Conservation (phyloP, 306 rosid species). For the peach (Prunus persica) region DNA sequence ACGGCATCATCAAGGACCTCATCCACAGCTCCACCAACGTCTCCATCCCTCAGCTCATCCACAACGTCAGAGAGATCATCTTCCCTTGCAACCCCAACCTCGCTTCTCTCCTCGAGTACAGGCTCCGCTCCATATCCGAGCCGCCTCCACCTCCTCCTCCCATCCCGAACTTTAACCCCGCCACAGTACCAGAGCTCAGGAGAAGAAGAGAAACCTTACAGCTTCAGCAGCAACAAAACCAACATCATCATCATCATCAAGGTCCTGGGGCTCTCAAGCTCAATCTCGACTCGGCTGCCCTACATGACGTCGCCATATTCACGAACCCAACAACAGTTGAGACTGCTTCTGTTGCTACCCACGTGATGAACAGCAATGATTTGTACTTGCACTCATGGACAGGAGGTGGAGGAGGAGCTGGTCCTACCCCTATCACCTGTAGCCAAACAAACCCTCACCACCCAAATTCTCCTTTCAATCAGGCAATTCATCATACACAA, state of each 20-base stretch:
- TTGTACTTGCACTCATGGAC: slow-evolving; percentile 53
- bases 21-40: slow-evolving; percentile 70
- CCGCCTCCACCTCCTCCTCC: slow-evolving; percentile 9
- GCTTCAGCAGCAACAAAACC: slow-evolving; percentile 9
- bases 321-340: background rate
- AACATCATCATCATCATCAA: background rate
- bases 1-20: slow-evolving; percentile 79
- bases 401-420: slow-evolving; percentile 32
- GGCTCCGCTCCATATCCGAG: slow-evolving; percentile 62
- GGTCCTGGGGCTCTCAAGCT: slow-evolving; percentile 19
- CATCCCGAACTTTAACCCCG: slow-evolving; percentile 17
- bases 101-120: slow-evolving; percentile 79
- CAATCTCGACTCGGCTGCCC: slow-evolving; percentile 22
- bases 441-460: background rate
- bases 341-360: slow-evolving; percentile 13
- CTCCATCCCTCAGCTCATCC: slow-evolving; percentile 88
- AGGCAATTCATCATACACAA: slow-evolving; percentile 13
- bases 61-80: slow-evolving; percentile 82
- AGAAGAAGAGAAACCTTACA: slow-evolving; percentile 16
- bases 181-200: slow-evolving; percentile 2
- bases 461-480: background rate
- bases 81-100: slow-evolving; percentile 94
- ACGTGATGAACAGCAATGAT: slow-evolving; percentile 31
- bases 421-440: slow-evolving; percentile 11
- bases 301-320: slow-evolving; percentile 8